phyloP scores from a whole-genome alignment of 352 stramenopile species.

The Globisporangium radiosum region DNA sequence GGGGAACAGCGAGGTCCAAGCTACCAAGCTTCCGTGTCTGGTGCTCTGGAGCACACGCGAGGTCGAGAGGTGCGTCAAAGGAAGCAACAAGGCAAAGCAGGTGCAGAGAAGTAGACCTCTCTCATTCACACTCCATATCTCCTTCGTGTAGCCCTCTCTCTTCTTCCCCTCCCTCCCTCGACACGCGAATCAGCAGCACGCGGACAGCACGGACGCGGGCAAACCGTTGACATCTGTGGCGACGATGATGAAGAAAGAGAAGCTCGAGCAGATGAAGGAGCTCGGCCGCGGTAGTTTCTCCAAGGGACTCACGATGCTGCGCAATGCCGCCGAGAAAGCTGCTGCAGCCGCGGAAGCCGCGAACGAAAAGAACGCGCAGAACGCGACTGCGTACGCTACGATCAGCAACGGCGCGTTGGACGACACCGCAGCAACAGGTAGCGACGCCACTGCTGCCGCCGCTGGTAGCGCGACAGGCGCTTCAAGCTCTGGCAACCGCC shows the following conservation, averaged over 20 bases:
- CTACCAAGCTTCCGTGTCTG: no score
- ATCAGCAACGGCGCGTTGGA: constrained; percentile 2
- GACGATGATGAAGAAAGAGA: constrained; percentile 79
- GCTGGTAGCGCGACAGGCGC: not conserved
- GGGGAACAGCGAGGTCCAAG: no score
- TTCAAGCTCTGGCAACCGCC: constrained; percentile 13
- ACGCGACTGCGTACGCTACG: constrained; percentile 8
- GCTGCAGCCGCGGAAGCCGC: constrained; percentile 5
- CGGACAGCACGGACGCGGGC: no score
- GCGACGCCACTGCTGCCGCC: not conserved
- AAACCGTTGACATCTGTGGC: not conserved
- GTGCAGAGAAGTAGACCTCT: no score
- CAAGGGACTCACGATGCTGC: constrained; percentile 78
- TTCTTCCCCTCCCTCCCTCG: no score
- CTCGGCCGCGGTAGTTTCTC: constrained; percentile 61
- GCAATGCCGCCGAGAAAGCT: constrained; percentile 28
- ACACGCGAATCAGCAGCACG: not conserved
- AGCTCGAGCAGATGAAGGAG: constrained; percentile 87
- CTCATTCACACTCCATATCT: no score
- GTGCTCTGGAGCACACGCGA: no score
- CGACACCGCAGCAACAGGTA: not conserved
- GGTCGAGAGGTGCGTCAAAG: no score
- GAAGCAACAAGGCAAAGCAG: no score
- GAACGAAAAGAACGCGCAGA: constrained; percentile 4
- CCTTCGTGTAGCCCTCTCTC: no score